Evolutionary conservation across 225 moss, liverwort and hornwort genomes (phyloP).

Genomic region (Climacium dendroides): DNA sequence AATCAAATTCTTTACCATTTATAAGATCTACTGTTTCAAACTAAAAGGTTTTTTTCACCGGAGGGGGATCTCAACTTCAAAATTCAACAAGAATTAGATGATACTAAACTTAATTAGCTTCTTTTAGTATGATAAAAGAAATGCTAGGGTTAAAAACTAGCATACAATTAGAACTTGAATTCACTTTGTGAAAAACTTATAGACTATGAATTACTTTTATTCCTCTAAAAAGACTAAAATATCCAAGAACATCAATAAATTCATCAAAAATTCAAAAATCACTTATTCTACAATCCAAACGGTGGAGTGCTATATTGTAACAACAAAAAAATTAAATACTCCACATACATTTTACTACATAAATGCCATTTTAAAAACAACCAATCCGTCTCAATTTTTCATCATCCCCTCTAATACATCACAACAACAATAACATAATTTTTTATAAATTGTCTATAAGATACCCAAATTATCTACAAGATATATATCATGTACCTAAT

Average conservation of each 20-base stretch:
- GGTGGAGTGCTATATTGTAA: fast-evolving
- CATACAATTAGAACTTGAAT: neutral
- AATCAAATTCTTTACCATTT: neutral
- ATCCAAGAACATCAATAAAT: neutral
- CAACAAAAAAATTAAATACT: neutral
- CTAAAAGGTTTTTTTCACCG: fast-evolving
- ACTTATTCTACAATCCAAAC: neutral
- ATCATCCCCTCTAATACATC: fast-evolving
- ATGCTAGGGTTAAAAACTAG: neutral
- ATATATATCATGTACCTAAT: neutral
- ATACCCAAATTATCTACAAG: neutral
- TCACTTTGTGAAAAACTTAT: neutral
- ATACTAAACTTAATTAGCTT: neutral
- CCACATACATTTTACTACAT: neutral
- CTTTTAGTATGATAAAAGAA: neutral
- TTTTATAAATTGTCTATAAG: neutral
- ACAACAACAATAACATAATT: neutral
- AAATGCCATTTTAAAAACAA: fast-evolving
- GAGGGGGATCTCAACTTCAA: neutral
- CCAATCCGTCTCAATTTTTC: fast-evolving
- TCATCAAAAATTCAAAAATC: neutral
- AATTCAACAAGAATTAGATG: neutral
- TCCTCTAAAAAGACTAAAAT: neutral
- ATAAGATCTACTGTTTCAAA: neutral
- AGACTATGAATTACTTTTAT: fast-evolving